Evolutionary conservation across 2,329 filamentous ascomycete genomes (phyloP), one percentile per base, ranked within the genome.

Genomic region (Fusarium pseudograminearum): DNA sequence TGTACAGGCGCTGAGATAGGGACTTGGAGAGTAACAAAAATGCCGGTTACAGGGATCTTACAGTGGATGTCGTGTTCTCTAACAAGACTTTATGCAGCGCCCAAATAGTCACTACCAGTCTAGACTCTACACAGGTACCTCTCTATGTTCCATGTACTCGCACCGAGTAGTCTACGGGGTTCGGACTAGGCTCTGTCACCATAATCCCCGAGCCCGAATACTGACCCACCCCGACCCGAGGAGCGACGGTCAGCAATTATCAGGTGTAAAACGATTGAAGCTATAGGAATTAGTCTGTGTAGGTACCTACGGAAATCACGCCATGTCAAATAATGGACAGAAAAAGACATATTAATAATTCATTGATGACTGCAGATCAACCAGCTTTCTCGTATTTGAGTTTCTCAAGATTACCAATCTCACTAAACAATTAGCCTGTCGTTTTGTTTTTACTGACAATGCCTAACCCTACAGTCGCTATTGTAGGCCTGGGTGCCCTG

Each of bases 401-500:
- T 15, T n/a, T 9, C 5, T 28, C 16, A 15, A 26, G 4, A 50
- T 7, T 26, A 16, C 22, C 20, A 50, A 34, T 12, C 20, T 36
- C 12, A 33, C 11, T 20, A 22, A 50, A 33, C 22, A 50, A 38
- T n/a, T 24, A 14, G 4, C 8, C 9, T 9, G 6, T 33, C 26
- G 3, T 20, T 31, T 36, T 26, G n/a, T 18, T 34, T 34, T 18
- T 12, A 50, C 10, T 24, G 4, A 38, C 8, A 28, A 50, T 50
- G 47, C 7, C 47, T 16, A 22, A 15, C 11, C 47, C 47, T n/a
- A 52, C 34, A 8, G 57, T 59, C 18, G 57, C 51, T 6, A 30
- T 59, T 2, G 57, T 59, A 15, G 57, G 57, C 4, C 20, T 47
- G 16, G 57, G 57, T 2, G 46, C 57, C 3, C 7, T 59, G 15